Conservation (phyloP, 208 protist species). For the Leishmania arabica region DNA sequence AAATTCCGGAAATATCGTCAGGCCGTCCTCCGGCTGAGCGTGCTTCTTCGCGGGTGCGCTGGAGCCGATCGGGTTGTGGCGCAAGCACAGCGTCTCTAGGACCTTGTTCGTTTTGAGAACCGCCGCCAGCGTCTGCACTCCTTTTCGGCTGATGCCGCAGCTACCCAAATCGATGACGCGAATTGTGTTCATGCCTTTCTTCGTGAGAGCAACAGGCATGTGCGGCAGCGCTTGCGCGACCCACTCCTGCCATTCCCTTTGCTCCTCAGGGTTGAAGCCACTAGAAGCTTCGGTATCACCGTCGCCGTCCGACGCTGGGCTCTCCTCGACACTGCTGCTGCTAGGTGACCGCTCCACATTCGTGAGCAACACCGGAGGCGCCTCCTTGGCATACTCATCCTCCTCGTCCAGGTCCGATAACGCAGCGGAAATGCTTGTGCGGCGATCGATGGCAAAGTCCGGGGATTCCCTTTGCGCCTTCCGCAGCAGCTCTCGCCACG, state of each 20-base stretch:
- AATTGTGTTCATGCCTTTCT: conserved; percentile 64
- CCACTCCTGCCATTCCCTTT: conserved; percentile 23
- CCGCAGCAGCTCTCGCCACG: conserved; percentile 28
- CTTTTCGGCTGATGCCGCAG: conserved; percentile 60
- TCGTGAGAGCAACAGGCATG: conserved; percentile 28
- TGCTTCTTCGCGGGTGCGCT: conserved; percentile 9
- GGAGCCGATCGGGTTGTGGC: conserved; percentile 71
- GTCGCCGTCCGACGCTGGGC: conserved; percentile 8
- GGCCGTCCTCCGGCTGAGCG: conserved; percentile 24
- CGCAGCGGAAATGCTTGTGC: not conserved
- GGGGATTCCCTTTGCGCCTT: conserved; percentile 10
- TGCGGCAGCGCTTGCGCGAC: conserved; percentile 14
- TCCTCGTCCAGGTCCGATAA: conserved; percentile 34
- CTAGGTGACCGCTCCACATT: conserved; percentile 27
- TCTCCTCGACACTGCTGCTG: conserved; percentile 5
- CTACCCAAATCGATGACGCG: conserved; percentile 69
- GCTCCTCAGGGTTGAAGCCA: conserved; percentile 32
- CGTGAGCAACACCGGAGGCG: conserved; percentile 34
- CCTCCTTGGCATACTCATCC: conserved; percentile 42
- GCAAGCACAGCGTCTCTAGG: conserved; percentile 64
- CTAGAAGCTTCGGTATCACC: conserved; percentile 18
- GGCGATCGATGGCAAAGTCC: not conserved
- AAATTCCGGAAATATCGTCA: conserved; percentile 44
- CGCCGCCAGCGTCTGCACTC: conserved; percentile 51
- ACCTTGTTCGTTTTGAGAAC: conserved; percentile 54